These are phyloP conservation scores for Pezizomycotina sp. DNA, from an alignment of 2,329 filamentous ascomycete genomes.

Conservation along the genomic window DNA sequence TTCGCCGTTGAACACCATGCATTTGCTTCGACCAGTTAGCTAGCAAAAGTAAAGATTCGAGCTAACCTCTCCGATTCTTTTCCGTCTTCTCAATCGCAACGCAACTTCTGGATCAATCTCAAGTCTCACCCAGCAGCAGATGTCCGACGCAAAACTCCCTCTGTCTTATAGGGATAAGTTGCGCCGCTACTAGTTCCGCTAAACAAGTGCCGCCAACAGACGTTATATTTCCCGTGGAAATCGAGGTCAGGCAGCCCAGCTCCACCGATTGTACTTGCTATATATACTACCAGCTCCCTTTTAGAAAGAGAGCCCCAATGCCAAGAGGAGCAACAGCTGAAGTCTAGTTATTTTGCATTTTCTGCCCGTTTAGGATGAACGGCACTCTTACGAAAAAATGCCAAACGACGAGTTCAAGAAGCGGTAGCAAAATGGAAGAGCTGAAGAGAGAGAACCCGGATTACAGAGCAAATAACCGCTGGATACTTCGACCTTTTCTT, in stretches of 20 bases:
- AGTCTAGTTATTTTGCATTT: constrained; percentile 1
- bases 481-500: too few relatives aligned
- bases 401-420: constrained; percentile 98
- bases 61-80: too few relatives aligned
- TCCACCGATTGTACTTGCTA: not conserved
- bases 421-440: constrained; percentile 97
- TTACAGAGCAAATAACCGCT: constrained; percentile 43
- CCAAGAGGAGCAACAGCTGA: constrained; percentile 11
- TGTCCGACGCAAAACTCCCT: constrained; percentile 28
- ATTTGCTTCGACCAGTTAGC: too few relatives aligned
- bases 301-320: not conserved
- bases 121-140: constrained; percentile 10
- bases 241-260: constrained; percentile 50
- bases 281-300: constrained; percentile 7
- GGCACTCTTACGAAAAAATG: constrained; percentile 98
- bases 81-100: too few relatives aligned
- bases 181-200: constrained; percentile 86
- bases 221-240: constrained; percentile 95
- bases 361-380: constrained; percentile 51
- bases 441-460: constrained; percentile 68
- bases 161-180: constrained; percentile 85
- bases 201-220: constrained; percentile 81
- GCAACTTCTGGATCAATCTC: too few relatives aligned
- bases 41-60: too few relatives aligned
- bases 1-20: too few relatives aligned